These are phyloP conservation scores for Penicillium daleae DNA, from an alignment of 495 filamentous ascomycete species.

Conservation along the genomic window DNA sequence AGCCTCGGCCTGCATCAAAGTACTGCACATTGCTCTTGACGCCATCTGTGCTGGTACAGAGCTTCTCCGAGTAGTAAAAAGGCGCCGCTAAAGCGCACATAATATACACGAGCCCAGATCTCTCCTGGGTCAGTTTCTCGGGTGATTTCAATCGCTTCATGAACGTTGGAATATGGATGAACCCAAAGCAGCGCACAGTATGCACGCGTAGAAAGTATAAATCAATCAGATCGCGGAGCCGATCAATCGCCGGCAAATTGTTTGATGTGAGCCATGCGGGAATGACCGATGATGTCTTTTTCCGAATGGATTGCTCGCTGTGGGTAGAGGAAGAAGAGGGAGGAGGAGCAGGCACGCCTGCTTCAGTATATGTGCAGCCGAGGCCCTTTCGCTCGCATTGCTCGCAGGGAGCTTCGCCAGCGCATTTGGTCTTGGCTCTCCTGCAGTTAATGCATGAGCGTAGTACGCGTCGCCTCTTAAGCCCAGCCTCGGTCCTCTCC, in stretches of 20 bases:
- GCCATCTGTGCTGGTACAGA: neutral
- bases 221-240: conserved; percentile 1
- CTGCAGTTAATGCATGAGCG: neutral
- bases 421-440: conserved; percentile 3
- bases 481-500: neutral
- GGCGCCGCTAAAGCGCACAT: neutral
- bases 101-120: neutral
- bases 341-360: neutral
- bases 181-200: neutral
- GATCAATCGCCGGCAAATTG: neutral
- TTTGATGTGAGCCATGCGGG: neutral
- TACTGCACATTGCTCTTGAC: neutral
- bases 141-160: conserved; percentile 1
- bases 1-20: conserved; percentile 4
- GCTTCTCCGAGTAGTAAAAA: neutral
- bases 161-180: conserved; percentile 1
- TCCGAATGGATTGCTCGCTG: neutral
- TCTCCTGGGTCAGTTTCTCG: neutral
- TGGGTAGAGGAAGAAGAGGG: neutral
- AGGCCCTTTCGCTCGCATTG: conserved; percentile 4
- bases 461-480: neutral
- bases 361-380: neutral
- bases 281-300: conserved; percentile 1
- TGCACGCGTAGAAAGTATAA: conserved; percentile 2
- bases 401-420: neutral